phyloP scores from a whole-genome alignment of 2,329 filamentous ascomycete genomes.

The Graphilbum ipis-grandicollis region DNA sequence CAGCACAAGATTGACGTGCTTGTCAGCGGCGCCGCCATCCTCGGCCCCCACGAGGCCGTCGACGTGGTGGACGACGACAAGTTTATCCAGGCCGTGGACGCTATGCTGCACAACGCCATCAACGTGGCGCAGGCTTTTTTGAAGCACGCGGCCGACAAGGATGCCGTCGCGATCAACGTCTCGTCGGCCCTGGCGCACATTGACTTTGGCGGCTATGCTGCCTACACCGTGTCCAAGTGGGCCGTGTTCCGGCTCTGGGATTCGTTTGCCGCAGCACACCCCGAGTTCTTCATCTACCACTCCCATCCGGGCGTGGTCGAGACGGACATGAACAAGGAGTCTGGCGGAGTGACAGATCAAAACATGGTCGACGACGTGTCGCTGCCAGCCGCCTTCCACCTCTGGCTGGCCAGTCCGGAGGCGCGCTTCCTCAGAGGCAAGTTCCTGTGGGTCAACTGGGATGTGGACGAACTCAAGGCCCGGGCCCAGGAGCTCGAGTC shows the following conservation, averaged over 20 bases:
- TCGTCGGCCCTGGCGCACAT: slow-evolving; percentile 10
- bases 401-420: slow-evolving; percentile 9
- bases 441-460: slow-evolving; percentile 9
- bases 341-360: no score
- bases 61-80: background rate
- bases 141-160: slow-evolving; percentile 8
- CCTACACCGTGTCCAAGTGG: slow-evolving; percentile 19
- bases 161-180: slow-evolving; percentile 10
- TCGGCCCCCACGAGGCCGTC: slow-evolving; percentile 2
- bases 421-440: slow-evolving; percentile 7
- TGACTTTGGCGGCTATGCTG: slow-evolving; percentile 2
- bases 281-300: slow-evolving; percentile 17
- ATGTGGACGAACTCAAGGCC: slow-evolving; percentile 5
- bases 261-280: slow-evolving; percentile 18
- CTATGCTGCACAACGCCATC: no score
- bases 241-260: slow-evolving; percentile 18
- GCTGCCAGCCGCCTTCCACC: slow-evolving; percentile 6
- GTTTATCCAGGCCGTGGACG: slow-evolving; percentile 6
- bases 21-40: slow-evolving; percentile 6
- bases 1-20: slow-evolving; percentile 9
- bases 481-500: background rate
- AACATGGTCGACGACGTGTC: slow-evolving; percentile 3
- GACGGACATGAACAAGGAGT: slow-evolving; percentile 15
- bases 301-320: slow-evolving; percentile 23
- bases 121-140: slow-evolving; percentile 12